Conservation (phyloP, 2,329 filamentous ascomycete genomes). For the Orbilia javanica region DNA sequence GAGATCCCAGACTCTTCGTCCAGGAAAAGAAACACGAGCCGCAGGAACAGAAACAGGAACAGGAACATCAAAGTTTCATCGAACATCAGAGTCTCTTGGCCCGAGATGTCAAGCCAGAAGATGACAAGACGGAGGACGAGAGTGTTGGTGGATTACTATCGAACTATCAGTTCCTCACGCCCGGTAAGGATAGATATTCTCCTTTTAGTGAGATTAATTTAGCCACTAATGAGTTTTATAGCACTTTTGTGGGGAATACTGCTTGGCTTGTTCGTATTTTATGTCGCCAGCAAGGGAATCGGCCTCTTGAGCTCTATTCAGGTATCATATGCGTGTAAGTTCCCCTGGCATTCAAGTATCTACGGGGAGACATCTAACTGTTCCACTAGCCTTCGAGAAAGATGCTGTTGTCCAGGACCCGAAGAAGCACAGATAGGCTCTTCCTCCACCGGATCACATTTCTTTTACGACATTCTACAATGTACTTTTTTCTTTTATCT, state of each 20-base stretch:
- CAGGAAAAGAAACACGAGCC: constrained; percentile 37
- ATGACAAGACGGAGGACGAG: constrained; percentile 16
- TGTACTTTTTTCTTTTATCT: constrained; percentile 28
- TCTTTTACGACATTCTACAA: background rate
- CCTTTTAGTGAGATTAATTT: background rate
- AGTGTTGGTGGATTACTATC: constrained; percentile 74
- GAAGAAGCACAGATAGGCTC: constrained; percentile 45
- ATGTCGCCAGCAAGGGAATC: constrained; percentile 30
- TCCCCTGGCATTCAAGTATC: background rate
- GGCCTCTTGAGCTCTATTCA: constrained; percentile 43
- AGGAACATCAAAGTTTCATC: constrained; percentile 31
- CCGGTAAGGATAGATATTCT: constrained; percentile 79
- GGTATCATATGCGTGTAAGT: constrained; percentile 55
- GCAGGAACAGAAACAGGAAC: constrained; percentile 37
- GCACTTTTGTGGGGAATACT: constrained; percentile 23
- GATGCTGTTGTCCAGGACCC: constrained; percentile 4
- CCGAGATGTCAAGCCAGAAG: constrained; percentile 21
- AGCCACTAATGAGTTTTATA: background rate
- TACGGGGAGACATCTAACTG: background rate
- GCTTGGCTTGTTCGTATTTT: constrained; percentile 19
- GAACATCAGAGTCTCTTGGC: constrained; percentile 36
- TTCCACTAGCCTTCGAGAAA: constrained; percentile 71
- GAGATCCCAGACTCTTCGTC: constrained; percentile 36
- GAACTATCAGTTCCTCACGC: constrained; percentile 93
- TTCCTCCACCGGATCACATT: background rate